phyloP scores from a whole-genome alignment of 208 protist genomes.

The Acanthamoeba lenticulata region DNA sequence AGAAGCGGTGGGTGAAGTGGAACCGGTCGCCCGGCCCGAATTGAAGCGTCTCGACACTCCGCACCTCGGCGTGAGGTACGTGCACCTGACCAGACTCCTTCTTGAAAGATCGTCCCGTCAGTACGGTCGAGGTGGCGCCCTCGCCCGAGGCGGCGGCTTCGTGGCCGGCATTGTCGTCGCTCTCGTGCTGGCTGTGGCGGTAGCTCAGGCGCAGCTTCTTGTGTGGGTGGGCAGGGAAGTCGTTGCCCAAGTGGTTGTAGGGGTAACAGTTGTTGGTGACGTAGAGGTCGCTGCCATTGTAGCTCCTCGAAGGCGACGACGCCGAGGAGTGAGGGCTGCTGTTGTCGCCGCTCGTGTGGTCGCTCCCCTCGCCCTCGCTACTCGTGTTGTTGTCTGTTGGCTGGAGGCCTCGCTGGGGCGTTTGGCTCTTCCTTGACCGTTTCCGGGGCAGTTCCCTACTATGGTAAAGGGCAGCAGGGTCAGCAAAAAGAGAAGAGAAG shows the following conservation, averaged over 20 bases:
- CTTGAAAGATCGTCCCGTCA: slow-evolving; percentile 35
- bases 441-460: neutral
- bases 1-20: slow-evolving; percentile 63
- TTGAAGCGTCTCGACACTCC: slow-evolving; percentile 10
- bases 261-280: neutral
- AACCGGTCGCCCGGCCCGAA: slow-evolving; percentile 28
- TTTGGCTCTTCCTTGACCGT: slow-evolving; percentile 8
- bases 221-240: neutral
- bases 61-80: slow-evolving; percentile 15
- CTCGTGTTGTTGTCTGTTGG: slow-evolving; percentile 7
- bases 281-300: neutral
- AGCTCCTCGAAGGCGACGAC: neutral
- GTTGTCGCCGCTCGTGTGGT: neutral
- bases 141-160: neutral
- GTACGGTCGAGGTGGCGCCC: neutral
- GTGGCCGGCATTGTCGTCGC: neutral
- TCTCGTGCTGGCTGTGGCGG: slow-evolving; percentile 2
- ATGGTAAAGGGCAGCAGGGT: neutral
- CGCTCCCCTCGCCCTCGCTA: slow-evolving; percentile 46
- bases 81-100: slow-evolving; percentile 43
- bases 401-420: slow-evolving; percentile 25
- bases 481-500: neutral
- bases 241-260: slow-evolving; percentile 3
- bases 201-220: neutral
- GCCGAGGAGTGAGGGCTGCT: neutral